phyloP scores from a whole-genome alignment of 225 moss, liverwort and hornwort species.

The Ulota crispa region DNA sequence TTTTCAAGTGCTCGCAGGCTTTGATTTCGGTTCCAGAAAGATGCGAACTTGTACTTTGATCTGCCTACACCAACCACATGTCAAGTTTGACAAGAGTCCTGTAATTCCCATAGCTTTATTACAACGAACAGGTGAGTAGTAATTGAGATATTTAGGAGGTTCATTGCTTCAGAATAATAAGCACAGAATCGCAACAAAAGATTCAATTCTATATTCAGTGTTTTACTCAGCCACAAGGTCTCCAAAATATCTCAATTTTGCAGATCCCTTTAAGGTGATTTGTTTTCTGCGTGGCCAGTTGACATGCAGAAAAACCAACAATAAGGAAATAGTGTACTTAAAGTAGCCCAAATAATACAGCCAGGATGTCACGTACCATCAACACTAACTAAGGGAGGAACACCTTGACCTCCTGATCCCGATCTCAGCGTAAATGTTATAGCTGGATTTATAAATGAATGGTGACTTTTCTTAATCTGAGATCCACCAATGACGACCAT shows the following conservation, averaged over 20 bases:
- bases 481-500: constrained; percentile 16
- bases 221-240: neutral
- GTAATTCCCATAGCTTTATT: neutral
- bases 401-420: constrained; percentile 86
- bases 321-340: neutral
- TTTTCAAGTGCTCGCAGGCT: constrained; percentile 62
- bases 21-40: constrained; percentile 93
- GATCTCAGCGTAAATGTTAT: constrained; percentile 78
- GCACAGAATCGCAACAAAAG: neutral
- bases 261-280: neutral
- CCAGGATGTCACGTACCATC: constrained; percentile 60
- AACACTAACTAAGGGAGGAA: constrained; percentile 79
- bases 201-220: neutral
- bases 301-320: neutral
- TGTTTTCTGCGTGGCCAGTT: neutral
- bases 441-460: constrained; percentile 90
- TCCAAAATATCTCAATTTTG: neutral
- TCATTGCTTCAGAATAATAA: neutral
- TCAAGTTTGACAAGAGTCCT: constrained; percentile 11
- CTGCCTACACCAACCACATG: constrained; percentile 50
- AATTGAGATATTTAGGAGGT: neutral
- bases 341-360: constrained; percentile 7
- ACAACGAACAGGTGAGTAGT: neutral
- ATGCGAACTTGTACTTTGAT: constrained; percentile 91
- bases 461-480: constrained; percentile 90